These are phyloP conservation scores for Macrocystidia cucumis DNA, from an alignment of 1,284 basidiomycete genomes.

Conservation along the genomic window DNA sequence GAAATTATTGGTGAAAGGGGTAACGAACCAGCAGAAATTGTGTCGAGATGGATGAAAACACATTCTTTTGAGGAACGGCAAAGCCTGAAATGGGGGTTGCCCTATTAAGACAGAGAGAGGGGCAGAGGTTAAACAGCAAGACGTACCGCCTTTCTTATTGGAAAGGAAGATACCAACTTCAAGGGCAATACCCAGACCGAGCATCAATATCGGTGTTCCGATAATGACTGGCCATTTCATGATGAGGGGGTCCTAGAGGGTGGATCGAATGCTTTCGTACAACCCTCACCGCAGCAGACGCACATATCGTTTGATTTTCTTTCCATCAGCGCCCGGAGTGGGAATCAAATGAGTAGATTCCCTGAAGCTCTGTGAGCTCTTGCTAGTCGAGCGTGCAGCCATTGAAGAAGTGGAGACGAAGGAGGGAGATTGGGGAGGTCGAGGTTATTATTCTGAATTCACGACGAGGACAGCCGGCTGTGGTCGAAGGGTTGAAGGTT, in stretches of 20 bases:
- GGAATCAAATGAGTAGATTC: conserved; percentile 41
- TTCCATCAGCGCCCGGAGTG: conserved; percentile 23
- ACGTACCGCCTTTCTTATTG: conserved; percentile 33
- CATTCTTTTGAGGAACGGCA: conserved; percentile 37
- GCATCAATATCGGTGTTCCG: conserved; percentile 31
- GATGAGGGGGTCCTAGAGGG: conserved; percentile 34
- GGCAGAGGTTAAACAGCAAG: neutral
- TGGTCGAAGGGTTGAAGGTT: too few relatives aligned
- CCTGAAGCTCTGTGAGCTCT: conserved; percentile 20
- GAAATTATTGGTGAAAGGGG: neutral
- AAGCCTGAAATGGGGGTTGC: conserved; percentile 33
- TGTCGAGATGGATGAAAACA: conserved; percentile 37
- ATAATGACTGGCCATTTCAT: conserved; percentile 35
- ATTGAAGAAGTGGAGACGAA: too few relatives aligned
- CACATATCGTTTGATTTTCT: conserved; percentile 11
- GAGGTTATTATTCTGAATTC: too few relatives aligned
- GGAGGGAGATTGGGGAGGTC: too few relatives aligned
- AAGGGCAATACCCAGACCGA: conserved; percentile 39
- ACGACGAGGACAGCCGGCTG: too few relatives aligned
- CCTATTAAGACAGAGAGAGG: conserved; percentile 1
- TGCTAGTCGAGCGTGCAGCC: too few relatives aligned
- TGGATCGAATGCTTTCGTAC: conserved; percentile 1
- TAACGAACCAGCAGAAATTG: conserved; percentile 48
- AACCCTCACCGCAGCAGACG: conserved; percentile 1
- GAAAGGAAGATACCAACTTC: conserved; percentile 37